Base-by-base conservation (phyloP, 768 basidiomycete genomes). In the Boletus sp. region DNA sequence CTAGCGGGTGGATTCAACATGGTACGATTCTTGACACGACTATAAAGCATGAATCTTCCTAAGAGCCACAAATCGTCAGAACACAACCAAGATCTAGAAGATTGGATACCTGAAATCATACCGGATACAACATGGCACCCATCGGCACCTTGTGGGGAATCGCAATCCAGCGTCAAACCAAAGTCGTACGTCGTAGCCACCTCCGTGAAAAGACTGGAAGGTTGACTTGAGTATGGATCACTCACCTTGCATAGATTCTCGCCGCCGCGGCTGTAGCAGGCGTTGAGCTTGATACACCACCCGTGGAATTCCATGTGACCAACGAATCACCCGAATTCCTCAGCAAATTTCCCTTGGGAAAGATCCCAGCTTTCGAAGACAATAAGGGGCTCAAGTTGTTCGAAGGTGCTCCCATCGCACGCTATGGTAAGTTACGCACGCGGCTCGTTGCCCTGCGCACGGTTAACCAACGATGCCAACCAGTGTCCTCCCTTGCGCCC, bases 361-460 rank as follows among this genome's bases (percentile, higher is more conserved):
- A 67, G 48, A 7, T 70, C 0, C 68, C 68, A 7, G 59, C 61
- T 0, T 70, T 70, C 30, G 70, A 71, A 25, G 51, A 55, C 42
- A 44, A 39, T 21, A 38, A 59, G 4, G 70, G 65, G 2, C 39
- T 71, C 17, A 60, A 48, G 45, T 41, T 71, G 45, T 55, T 67
- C 40, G 69, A 70, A 50, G 69, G 69, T 5, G 65, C 61, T 1
- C 7, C 65, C 11, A 70, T 70, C 37, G 69, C 67, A 23, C 70
- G 64, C 29, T 55, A 71, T 50, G 61, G 70, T 33, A 50, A 58
- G 62, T 59, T 19, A 38, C 17, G 34, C 17, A 7, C 5, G 23
- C 0, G 0, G 1, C n/a, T 33, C 46, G 27, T 40, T 17, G 17
- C 25, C 21, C 21, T 15, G 23, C 11, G 14, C 10, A 13, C 17